Evolutionary conservation across 2,329 filamentous ascomycete species (phyloP).

Genomic region (Fusarium miscanthi): DNA sequence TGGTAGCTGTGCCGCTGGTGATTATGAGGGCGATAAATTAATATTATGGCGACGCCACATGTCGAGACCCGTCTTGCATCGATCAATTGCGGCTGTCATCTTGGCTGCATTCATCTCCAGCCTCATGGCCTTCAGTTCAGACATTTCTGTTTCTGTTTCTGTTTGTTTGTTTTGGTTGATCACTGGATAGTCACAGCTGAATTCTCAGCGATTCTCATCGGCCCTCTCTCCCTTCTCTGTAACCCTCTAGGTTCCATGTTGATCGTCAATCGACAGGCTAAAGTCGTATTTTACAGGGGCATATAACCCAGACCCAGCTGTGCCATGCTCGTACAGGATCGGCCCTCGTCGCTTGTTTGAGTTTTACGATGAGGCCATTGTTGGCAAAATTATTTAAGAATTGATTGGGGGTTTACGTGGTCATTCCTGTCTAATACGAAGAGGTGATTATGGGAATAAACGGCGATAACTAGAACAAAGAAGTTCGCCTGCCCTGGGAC

Average conservation of each 20-base stretch:
- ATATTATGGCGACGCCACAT: conserved; percentile 6
- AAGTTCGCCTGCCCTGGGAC: neutral
- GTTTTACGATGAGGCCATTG: conserved; percentile 20
- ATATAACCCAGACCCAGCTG: conserved; percentile 11
- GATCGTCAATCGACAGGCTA: conserved; percentile 35
- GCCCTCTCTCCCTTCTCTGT: neutral
- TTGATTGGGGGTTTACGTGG: conserved; percentile 3
- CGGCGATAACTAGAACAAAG: conserved; percentile 4
- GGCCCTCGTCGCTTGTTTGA: conserved; percentile 13
- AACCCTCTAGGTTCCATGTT: neutral
- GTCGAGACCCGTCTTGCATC: neutral
- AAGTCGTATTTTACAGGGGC: conserved; percentile 1
- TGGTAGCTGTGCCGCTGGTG: conserved; percentile 26
- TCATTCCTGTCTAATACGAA: neutral
- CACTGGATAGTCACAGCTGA: conserved; percentile 1
- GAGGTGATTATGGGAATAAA: neutral
- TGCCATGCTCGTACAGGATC: conserved; percentile 17
- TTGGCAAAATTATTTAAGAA: neutral
- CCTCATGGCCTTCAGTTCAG: conserved; percentile 4
- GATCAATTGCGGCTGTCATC: conserved; percentile 1
- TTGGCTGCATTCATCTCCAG: conserved; percentile 1
- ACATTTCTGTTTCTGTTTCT: neutral
- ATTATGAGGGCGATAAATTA: conserved; percentile 3
- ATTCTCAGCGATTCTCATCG: neutral
- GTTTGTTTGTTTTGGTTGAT: neutral